These are phyloP conservation scores for Raphanus hybrid DNA, from an alignment of 441 rosid species.

Conservation along the genomic window DNA sequence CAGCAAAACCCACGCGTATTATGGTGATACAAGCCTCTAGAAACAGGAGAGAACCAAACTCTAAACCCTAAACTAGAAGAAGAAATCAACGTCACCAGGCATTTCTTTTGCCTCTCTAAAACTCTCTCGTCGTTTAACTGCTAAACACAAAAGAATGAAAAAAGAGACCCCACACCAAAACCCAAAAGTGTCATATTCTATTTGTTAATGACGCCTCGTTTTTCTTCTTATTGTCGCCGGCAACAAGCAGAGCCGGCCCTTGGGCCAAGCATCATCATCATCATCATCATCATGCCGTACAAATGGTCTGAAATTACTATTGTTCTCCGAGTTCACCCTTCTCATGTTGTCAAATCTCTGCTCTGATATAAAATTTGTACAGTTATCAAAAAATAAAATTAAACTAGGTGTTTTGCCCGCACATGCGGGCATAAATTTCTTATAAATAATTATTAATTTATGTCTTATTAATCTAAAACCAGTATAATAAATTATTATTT, in stretches of 20 bases:
- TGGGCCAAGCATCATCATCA: no score
- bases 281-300: background rate
- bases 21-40: background rate
- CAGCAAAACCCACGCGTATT: background rate
- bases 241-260: no score
- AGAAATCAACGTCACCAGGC: background rate
- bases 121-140: background rate
- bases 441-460: no score
- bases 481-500: no score
- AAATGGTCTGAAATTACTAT: background rate
- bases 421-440: no score
- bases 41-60: background rate
- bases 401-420: no score
- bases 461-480: no score
- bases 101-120: background rate
- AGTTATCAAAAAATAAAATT: no score
- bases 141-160: background rate
- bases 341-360: no score
- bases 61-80: background rate
- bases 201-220: constrained; percentile 4
- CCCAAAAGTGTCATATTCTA: background rate
- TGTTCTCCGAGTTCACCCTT: constrained; percentile 8
- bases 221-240: background rate
- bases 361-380: no score
- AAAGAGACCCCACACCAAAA: constrained; percentile 2